Base-by-base conservation (phyloP, 129 eudicot genomes). In the Escallonia rubra region DNA sequence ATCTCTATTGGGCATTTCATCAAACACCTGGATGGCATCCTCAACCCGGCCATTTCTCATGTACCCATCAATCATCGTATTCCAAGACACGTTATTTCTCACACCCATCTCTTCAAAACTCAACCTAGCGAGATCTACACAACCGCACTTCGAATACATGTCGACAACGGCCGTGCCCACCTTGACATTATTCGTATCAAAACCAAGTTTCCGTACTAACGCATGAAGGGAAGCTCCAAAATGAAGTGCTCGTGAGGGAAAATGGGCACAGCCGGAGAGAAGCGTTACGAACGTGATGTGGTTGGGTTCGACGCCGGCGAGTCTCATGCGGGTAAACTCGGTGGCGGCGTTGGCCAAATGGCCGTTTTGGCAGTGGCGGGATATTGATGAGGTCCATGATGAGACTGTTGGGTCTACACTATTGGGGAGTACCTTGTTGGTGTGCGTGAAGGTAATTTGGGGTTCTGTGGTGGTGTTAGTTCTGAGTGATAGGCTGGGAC, bases 321-420 rank as follows among this genome's bases (percentile, higher is more conserved):
- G n/a, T 43, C 88, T 66, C 94, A 89, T 83, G 41, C 81, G 76
- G 61, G 77, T 79, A 73, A 90, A 83, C 59, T 79, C 81, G 7
- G 64, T 23, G 4, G 76, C 78, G 8, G 96, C 96, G 12, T 57
- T 73, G 55, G 80, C 59, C 43, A 90, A 71, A 16, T 73, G 82
- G 65, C 94, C 94, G 47, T 53, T 78, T 62, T 69, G 70, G 75
- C 90, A 86, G 74, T 83, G 80, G 41, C 47, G 86, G 52, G 94
- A 72, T 54, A 90, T 83, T 46, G 85, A 81, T 2, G 96, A 81
- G 39, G 96, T 83, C 94, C 96, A 90, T 57, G 96, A 79, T 57
- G 96, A 79, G 65, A 76, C 75, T 12, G 74, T 74, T 51, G 76
- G 74, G 70, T 76, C 68, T 57, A 64, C 62, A 59, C 1, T 45